A percentile compares a stretch with the other conserved stretches of the same genome.
phyloP scores from a whole-genome alignment of 495 filamentous ascomycete species.

The Delitschia confertaspora region DNA sequence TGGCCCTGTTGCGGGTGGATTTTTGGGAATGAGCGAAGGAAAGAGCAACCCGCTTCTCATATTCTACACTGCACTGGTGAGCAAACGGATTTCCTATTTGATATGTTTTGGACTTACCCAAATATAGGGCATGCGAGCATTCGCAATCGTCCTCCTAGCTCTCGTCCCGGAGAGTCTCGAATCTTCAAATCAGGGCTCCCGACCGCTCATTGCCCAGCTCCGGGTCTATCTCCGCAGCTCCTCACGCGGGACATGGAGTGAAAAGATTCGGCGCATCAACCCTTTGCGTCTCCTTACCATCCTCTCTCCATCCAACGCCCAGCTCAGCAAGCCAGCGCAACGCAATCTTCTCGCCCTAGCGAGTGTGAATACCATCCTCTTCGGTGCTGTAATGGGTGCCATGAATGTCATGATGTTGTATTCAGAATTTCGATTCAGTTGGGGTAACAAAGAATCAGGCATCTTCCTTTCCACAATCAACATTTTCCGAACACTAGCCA shows the following conservation, averaged over 20 bases:
- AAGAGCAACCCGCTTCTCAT: neutral
- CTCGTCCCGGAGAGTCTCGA: no score
- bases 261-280: neutral
- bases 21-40: neutral
- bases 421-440: conserved; percentile 4
- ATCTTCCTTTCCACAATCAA: conserved; percentile 10
- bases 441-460: conserved; percentile 1
- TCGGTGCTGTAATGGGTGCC: conserved; percentile 5
- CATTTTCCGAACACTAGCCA: conserved; percentile 5
- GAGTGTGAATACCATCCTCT: conserved; percentile 3
- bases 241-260: neutral
- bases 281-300: neutral
- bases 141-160: no score
- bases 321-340: neutral
- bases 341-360: conserved; percentile 8
- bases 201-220: no score
- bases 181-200: no score
- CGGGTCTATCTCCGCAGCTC: no score
- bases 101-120: no score
- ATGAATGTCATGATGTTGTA: conserved; percentile 4
- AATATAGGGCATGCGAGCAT: no score
- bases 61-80: no score
- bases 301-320: neutral
- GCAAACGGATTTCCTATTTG: no score
- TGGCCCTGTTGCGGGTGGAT: neutral